A percentile compares a stretch with the other conserved stretches of the same genome.
phyloP scores from a whole-genome alignment of 2,329 filamentous ascomycete species.

The Massarina eburnea region DNA sequence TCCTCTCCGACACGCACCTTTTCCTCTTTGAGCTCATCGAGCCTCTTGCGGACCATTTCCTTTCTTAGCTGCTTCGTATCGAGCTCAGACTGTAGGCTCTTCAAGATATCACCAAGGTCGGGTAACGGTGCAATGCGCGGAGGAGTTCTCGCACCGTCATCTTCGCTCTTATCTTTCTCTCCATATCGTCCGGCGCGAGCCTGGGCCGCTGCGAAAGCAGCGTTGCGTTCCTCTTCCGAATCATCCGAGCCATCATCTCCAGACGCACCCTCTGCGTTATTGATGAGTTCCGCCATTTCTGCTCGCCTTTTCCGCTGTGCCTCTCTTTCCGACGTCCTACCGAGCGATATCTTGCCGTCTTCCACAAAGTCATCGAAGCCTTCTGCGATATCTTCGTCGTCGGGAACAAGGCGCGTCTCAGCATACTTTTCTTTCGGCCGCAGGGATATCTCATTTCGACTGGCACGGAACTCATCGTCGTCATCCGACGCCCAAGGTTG shows the following conservation, averaged over 20 bases:
- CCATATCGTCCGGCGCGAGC: constrained; percentile 84
- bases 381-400: constrained; percentile 91
- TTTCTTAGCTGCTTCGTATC: constrained; percentile 63
- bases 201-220: constrained; percentile 85
- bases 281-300: constrained; percentile 82
- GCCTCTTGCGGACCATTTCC: constrained; percentile 60
- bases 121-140: constrained; percentile 79
- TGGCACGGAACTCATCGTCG: constrained; percentile 44
- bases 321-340: constrained; percentile 76
- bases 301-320: constrained; percentile 65
- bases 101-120: constrained; percentile 67
- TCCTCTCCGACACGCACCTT: constrained; percentile 67
- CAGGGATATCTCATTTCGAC: constrained; percentile 49
- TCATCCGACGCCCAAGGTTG: constrained; percentile 45
- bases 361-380: constrained; percentile 92
- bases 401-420: constrained; percentile 72
- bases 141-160: constrained; percentile 59
- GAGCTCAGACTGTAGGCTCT: constrained; percentile 63
- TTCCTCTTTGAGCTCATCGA: constrained; percentile 69
- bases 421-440: constrained; percentile 62
- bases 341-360: constrained; percentile 77
- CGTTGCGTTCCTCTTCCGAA: constrained; percentile 64
- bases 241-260: constrained; percentile 72
- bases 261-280: constrained; percentile 70
- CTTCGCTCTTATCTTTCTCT: constrained; percentile 47